Percentiles rank a stretch among this genome's conserved stretches.
Conservation (phyloP, 2,329 filamentous ascomycete genomes). For the Monosporascus sp. region DNA sequence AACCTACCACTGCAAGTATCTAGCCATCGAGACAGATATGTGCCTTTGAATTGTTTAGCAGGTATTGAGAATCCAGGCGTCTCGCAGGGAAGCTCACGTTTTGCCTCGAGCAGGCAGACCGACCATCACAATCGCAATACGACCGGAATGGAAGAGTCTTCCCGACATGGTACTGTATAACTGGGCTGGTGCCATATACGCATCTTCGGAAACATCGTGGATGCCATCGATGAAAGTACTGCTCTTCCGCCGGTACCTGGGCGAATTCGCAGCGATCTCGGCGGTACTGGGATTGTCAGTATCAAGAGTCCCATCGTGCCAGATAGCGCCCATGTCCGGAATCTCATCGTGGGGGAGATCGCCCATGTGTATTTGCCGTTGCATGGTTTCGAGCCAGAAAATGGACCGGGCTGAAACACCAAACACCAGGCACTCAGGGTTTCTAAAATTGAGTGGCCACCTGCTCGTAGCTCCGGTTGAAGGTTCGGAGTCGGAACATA, state of each 20-base stretch:
- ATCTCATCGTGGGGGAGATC: conserved; percentile 11
- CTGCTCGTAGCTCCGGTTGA: background rate
- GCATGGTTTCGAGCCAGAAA: conserved; percentile 4
- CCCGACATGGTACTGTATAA: conserved; percentile 98
- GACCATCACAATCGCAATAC: conserved; percentile 96
- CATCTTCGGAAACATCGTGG: conserved; percentile 81
- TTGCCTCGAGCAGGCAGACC: conserved; percentile 93
- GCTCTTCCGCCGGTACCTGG: conserved; percentile 83
- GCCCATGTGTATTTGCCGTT: conserved; percentile 13
- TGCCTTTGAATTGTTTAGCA: conserved; percentile 50
- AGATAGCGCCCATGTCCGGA: conserved; percentile 7
- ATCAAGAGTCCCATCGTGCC: conserved; percentile 6
- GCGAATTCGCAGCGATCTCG: conserved; percentile 86
- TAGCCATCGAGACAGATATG: conserved; percentile 89
- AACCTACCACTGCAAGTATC: conserved; percentile 81
- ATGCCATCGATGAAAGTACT: conserved; percentile 97
- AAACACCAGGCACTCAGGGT: background rate
- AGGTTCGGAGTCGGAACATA: background rate
- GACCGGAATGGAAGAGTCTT: conserved; percentile 90
- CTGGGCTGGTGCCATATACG: conserved; percentile 85
- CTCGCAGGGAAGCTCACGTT: conserved; percentile 54
- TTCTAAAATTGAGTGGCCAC: too few relatives aligned
- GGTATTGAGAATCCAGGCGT: background rate
- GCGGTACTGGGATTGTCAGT: conserved; percentile 60
- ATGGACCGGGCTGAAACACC: background rate